phyloP scores from a whole-genome alignment of 1,139 yeast species.

The Kluyveromyces sp. region DNA sequence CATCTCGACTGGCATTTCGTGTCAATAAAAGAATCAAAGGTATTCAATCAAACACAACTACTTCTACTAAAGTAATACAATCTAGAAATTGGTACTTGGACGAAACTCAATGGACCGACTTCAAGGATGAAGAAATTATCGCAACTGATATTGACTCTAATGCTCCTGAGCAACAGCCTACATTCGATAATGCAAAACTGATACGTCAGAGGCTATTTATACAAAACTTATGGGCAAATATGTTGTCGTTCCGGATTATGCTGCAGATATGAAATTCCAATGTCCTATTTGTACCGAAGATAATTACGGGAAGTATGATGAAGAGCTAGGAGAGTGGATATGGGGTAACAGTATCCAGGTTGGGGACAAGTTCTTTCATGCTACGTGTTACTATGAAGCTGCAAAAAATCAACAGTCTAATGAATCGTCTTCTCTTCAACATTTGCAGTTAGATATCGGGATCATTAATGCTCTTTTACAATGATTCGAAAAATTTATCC shows the following conservation, averaged over 20 bases:
- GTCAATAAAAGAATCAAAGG: conserved; percentile 71
- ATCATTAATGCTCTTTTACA: conserved; percentile 15
- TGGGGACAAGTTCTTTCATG: conserved; percentile 73
- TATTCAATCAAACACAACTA: conserved; percentile 10
- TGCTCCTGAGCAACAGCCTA: conserved; percentile 6
- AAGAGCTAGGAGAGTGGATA: conserved; percentile 90
- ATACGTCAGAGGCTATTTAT: conserved; percentile 12
- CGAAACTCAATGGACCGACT: conserved; percentile 65
- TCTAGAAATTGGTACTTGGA: conserved; percentile 79
- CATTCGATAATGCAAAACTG: conserved; percentile 1
- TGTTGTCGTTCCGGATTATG: conserved; percentile 66
- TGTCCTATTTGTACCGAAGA: conserved; percentile 88
- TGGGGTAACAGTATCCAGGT: conserved; percentile 75
- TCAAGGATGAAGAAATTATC: conserved; percentile 55
- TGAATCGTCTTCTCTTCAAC: conserved; percentile 4
- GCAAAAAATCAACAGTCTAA: conserved; percentile 31
- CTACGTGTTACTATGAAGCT: conserved; percentile 73
- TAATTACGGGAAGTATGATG: conserved; percentile 74
- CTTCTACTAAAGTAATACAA: conserved; percentile 36
- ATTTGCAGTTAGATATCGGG: conserved; percentile 16
- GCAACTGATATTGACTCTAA: conserved; percentile 27
- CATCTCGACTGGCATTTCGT: conserved; percentile 97
- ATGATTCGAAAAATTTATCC: neutral
- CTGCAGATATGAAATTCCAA: conserved; percentile 56
- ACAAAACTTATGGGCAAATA: conserved; percentile 24